Conservation (phyloP, 768 basidiomycete species). For the Botryobasidium botryosum region DNA sequence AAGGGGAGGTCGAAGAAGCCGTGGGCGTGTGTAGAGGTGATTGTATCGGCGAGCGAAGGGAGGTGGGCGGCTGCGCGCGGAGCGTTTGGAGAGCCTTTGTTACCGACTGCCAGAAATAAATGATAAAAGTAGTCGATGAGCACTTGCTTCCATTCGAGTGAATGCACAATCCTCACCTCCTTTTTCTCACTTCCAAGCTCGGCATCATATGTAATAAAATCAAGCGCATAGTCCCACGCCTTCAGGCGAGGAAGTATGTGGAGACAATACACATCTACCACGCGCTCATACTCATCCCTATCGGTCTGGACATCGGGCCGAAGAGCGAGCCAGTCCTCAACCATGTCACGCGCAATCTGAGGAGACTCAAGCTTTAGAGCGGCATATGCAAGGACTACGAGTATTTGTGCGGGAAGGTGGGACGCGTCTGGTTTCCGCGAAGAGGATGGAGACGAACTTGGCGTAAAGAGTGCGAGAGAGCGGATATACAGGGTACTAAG, state of each 20-base stretch:
- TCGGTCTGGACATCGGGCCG: slow-evolving; percentile 20
- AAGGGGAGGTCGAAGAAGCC: slow-evolving; percentile 31
- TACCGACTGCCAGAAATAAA: slow-evolving; percentile 16
- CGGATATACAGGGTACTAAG: slow-evolving; percentile 40
- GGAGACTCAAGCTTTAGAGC: slow-evolving; percentile 49
- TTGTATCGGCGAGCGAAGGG: slow-evolving; percentile 26
- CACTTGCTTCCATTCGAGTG: slow-evolving; percentile 4
- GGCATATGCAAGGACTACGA: slow-evolving; percentile 52
- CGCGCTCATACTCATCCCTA: slow-evolving; percentile 48
- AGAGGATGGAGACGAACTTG: slow-evolving; percentile 19
- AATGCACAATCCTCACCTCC: slow-evolving; percentile 31
- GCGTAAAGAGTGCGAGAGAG: slow-evolving; percentile 53
- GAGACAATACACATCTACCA: slow-evolving; percentile 60
- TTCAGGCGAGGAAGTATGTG: slow-evolving; percentile 53
- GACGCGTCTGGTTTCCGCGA: slow-evolving; percentile 29
- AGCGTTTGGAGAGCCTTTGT: slow-evolving; percentile 9
- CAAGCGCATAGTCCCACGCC: slow-evolving; percentile 66
- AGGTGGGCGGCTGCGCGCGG: slow-evolving; percentile 22
- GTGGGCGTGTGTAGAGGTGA: slow-evolving; percentile 9
- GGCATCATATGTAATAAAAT: slow-evolving; percentile 56
- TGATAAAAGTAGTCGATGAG: slow-evolving; percentile 21
- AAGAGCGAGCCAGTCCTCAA: slow-evolving; percentile 65
- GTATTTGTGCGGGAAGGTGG: slow-evolving; percentile 49
- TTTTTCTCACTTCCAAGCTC: slow-evolving; percentile 36
- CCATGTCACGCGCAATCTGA: slow-evolving; percentile 42